Conservation (phyloP, 176 grass and related monocot species). For the Musa itinerans region DNA sequence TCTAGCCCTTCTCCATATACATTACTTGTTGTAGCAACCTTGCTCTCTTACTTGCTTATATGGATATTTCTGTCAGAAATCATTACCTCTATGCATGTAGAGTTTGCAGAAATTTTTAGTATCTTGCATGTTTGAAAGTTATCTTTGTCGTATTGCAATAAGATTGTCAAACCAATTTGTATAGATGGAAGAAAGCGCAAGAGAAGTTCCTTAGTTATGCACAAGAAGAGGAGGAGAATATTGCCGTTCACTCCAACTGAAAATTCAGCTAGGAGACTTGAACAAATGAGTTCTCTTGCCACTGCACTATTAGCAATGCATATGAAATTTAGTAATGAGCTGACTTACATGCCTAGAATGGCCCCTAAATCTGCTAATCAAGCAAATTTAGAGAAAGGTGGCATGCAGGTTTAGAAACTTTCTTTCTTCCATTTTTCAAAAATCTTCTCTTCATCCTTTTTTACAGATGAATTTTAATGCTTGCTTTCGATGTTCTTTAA, state of each 20-base stretch:
- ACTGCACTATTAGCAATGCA: slow-evolving; percentile 55
- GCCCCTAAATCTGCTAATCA: slow-evolving; percentile 54
- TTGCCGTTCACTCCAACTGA: slow-evolving; percentile 59
- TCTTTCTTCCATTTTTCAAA: background rate
- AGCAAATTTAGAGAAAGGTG: slow-evolving; percentile 58
- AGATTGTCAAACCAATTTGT: background rate
- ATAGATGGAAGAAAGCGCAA: slow-evolving; percentile 54
- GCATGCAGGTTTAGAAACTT: slow-evolving; percentile 66
- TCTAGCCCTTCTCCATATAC: background rate
- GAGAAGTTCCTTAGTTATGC: slow-evolving; percentile 51
- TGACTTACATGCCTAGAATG: slow-evolving; percentile 53
- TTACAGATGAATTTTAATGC: slow-evolving; percentile 1
- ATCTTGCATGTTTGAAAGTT: background rate
- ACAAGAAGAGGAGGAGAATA: slow-evolving; percentile 76
- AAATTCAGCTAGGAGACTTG: slow-evolving; percentile 39
- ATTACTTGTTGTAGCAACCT: background rate
- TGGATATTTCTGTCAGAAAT: background rate
- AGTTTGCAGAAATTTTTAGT: background rate
- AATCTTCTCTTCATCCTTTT: background rate
- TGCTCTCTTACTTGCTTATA: background rate
- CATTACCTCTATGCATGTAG: background rate
- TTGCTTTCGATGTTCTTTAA: slow-evolving; percentile 22
- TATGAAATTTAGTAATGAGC: slow-evolving; percentile 69
- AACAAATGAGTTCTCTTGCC: slow-evolving; percentile 82
- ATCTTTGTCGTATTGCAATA: background rate